These are phyloP conservation scores for Scytalidium sp. DNA, from an alignment of 2,329 filamentous ascomycete species.

Conservation along the genomic window DNA sequence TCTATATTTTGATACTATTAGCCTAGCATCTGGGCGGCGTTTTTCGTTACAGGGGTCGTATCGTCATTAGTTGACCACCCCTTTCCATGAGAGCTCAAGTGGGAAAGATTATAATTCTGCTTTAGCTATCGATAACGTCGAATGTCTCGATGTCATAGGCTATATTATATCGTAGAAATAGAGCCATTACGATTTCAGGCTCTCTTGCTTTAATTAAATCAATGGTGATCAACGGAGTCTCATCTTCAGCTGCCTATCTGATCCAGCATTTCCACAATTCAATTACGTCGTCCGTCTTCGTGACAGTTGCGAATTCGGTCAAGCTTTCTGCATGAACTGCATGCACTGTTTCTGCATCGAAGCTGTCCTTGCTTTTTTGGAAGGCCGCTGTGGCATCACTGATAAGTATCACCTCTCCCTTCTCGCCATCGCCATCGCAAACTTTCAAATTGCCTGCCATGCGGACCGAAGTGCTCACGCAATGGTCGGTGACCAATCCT, in stretches of 20 bases:
- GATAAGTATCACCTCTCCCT: slow-evolving; percentile 37
- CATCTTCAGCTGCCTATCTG: no score
- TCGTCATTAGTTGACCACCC: no score
- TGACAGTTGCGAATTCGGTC: slow-evolving; percentile 42
- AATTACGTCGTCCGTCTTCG: slow-evolving; percentile 34
- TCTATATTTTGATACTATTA: background rate
- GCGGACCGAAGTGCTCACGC: slow-evolving; percentile 43
- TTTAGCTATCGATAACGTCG: no score
- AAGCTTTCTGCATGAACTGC: slow-evolving; percentile 40
- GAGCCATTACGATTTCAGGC: no score
- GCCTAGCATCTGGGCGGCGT: background rate
- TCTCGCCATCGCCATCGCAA: slow-evolving; percentile 31
- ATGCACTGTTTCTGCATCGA: slow-evolving; percentile 44
- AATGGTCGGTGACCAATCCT: slow-evolving; percentile 47
- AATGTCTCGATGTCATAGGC: no score
- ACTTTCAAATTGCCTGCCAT: slow-evolving; percentile 45
- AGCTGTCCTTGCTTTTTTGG: slow-evolving; percentile 28
- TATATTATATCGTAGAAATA: no score
- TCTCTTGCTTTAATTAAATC: no score
- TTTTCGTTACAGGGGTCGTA: no score
- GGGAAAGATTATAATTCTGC: no score
- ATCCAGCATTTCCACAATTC: slow-evolving; percentile 7
- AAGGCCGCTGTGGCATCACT: slow-evolving; percentile 45
- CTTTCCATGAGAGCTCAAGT: no score
- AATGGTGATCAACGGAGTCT: no score